A percentile compares a stretch with the other conserved stretches of the same genome.
phyloP scores from a whole-genome alignment of 2,329 filamentous ascomycete species.

The Colletotrichum cereale region DNA sequence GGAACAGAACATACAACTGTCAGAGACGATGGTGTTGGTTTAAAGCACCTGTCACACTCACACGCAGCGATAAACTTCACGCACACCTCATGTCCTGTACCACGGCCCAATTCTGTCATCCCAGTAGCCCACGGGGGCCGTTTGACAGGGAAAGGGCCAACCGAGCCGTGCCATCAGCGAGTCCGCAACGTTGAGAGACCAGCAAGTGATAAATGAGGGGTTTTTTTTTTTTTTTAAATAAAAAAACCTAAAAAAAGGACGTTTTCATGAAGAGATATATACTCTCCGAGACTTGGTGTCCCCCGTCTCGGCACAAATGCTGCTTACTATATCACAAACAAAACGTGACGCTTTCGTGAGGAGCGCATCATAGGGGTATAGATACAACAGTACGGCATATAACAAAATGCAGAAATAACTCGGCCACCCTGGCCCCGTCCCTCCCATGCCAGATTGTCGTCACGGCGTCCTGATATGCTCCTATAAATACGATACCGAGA shows the following conservation, averaged over 20 bases:
- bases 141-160: not conserved
- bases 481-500: conserved; percentile 20
- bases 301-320: conserved; percentile 17
- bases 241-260: too few relatives aligned
- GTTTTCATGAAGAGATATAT: conserved; percentile 12
- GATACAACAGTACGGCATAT: conserved; percentile 33
- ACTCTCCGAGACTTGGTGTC: conserved; percentile 17
- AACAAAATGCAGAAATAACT: conserved; percentile 2
- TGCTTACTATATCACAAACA: conserved; percentile 19
- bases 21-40: too few relatives aligned
- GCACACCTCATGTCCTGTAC: not conserved
- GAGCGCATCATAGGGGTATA: conserved; percentile 32
- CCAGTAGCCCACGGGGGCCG: not conserved
- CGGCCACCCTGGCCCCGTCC: not conserved
- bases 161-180: not conserved
- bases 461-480: conserved; percentile 12
- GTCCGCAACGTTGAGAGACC: too few relatives aligned
- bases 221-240: too few relatives aligned
- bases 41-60: too few relatives aligned
- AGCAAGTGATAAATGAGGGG: not conserved
- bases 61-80: too few relatives aligned
- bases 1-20: too few relatives aligned
- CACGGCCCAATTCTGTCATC: not conserved
- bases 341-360: conserved; percentile 3
- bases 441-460: conserved; percentile 11